Base-by-base conservation (phyloP, 2,329 filamentous ascomycete genomes). In the Penicillium expansum region DNA sequence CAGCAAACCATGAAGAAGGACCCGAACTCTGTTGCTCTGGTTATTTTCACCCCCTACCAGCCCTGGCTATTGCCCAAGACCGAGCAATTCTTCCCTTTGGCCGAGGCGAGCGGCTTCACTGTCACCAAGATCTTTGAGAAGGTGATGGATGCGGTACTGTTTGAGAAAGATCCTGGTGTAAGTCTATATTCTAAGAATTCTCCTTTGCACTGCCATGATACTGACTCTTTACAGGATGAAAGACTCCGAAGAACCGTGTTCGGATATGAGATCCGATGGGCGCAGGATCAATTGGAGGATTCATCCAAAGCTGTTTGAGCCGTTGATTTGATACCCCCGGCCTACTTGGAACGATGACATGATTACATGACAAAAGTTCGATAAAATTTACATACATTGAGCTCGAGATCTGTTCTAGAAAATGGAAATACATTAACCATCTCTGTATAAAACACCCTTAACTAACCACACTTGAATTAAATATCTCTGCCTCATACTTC, bases 1-100 rank as follows among this genome's bases (percentile, higher is more conserved):
- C 79, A 83, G 67, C 71, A 82, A 68, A 90, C 88, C 16, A 74
- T 97, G 67, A 83, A 81, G 64, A 80, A 77, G 59, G 73, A 77
- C 4, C 66, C 72, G 4, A 77, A 78, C 2, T 84, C 87, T 48
- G 82, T 81, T 52, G 91, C 92, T 2, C 83, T 92, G 66, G 92
- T 97, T 8, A 95, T 97, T 74, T 97, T 97, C 77, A 96, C 92
- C 0, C 92, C 91, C 20, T 96, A 97, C 76, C 82, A 94, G 61
- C 92, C 93, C 1, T 97, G 92, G 92, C 79, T 97, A 69, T 81
- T 89, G 67, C 83, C 92, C 61, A 89, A 91, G 73, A 94, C 96
- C 68, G 80, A 96, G 71, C 84, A 83, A 4, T 97, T 97, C 77
- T 97, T 97, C 70, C 89, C 92, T 48, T 69, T 92, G 56, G 90